Evolutionary conservation across 805 yeast species (phyloP), one percentile per base, ranked within the genome.

Genomic region (Yueomyces sp.): DNA sequence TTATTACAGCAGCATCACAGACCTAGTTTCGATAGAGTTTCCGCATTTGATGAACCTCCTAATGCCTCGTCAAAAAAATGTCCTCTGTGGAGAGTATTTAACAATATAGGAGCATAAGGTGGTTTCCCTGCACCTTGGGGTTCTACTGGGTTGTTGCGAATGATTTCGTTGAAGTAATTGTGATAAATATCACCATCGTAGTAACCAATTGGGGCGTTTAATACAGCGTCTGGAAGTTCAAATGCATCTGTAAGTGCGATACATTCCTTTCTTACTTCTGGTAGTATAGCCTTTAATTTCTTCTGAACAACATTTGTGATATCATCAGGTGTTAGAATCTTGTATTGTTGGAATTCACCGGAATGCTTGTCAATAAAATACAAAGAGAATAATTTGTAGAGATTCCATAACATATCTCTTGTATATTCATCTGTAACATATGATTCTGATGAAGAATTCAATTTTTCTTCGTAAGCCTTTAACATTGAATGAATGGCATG

Each of bases 241-340:
- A 87, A 87, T 1, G 94, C 73, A 63, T 87, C 96, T 4, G 94
- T 82, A 53, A 84, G 69, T 1, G 83, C 81, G 59, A 85, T 76
- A 44, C 81, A 83, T 54, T 81, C 77, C 31, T 76, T 74, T 61
- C 95, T 70, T 37, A 81, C 58, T 28, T 64, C 65, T 28, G 67
- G 61, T 49, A 81, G 64, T 48, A 78, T 57, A 41, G 57, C 58
- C 38, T 70, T 70, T 30, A 30, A 30, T 44, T 68, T 63, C 7
- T 56, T 59, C 40, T 72, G 60, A 41, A 68, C 70, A 39, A 71
- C 52, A 4, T 55, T 51, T 40, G 70, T 70, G 38, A 76, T 64
- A 40, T 69, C 68, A 5, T 66, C 66, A 7, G 81, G 65, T 8
- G 74, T 63, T 34, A 81, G 65, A 42, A 79, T 70, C 31, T 73